These are phyloP conservation scores for Pseudodiploospora longispora DNA, from an alignment of 2,329 filamentous ascomycete genomes.

Conservation along the genomic window DNA sequence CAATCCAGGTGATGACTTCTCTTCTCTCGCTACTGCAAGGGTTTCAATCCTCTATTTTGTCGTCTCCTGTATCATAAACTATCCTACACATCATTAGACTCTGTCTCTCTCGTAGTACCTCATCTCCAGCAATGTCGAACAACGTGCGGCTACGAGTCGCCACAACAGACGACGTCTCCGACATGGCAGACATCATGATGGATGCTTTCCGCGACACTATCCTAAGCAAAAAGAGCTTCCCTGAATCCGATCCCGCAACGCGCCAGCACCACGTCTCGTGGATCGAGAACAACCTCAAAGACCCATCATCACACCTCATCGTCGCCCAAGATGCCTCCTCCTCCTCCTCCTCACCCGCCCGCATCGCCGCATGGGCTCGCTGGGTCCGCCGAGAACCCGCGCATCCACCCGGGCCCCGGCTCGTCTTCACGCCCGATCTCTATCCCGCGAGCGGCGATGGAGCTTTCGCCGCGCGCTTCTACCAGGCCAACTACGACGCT, in stretches of 20 bases:
- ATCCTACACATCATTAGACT: background rate
- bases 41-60: no score
- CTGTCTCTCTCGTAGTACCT: background rate
- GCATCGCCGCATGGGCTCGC: conserved; percentile 23
- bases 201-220: conserved; percentile 21
- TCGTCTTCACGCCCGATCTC: conserved; percentile 15
- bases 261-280: conserved; percentile 12
- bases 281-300: conserved; percentile 15
- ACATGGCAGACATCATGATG: conserved; percentile 21
- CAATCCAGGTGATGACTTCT: no score
- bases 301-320: conserved; percentile 22
- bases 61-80: background rate
- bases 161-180: conserved; percentile 21
- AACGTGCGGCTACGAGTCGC: conserved; percentile 28
- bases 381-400: conserved; percentile 23
- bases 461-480: conserved; percentile 32
- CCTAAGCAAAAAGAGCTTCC: conserved; percentile 24
- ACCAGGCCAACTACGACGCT: conserved; percentile 22
- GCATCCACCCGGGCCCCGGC: conserved; percentile 1
- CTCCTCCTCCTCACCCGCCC: background rate
- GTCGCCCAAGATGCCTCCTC: conserved; percentile 18
- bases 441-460: conserved; percentile 19
- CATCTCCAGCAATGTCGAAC: background rate
- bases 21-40: no score
- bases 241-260: conserved; percentile 16